phyloP scores from a whole-genome alignment of 345 rosid species.

The Sonneratia alba region DNA sequence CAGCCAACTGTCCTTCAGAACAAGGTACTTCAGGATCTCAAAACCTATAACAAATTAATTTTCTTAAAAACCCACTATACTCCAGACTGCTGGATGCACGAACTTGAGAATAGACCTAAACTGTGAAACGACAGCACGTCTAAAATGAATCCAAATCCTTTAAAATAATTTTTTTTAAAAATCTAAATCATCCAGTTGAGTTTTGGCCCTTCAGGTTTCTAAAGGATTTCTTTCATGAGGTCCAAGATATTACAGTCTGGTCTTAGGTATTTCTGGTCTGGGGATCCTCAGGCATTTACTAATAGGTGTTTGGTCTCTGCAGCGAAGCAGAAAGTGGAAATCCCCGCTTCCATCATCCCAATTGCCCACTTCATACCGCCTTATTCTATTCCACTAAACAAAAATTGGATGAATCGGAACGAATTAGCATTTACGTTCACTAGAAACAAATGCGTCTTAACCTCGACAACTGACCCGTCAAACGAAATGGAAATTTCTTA shows the following conservation, averaged over 20 bases:
- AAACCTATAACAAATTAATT: background rate
- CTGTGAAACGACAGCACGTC: background rate
- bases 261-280: background rate
- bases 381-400: background rate
- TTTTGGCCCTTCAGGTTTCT: background rate
- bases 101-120: background rate
- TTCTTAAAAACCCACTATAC: background rate
- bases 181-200: background rate
- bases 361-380: background rate
- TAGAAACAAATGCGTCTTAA: background rate
- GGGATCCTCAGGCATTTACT: background rate
- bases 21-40: background rate
- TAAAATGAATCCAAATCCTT: background rate
- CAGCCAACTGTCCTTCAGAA: background rate
- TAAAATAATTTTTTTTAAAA: background rate
- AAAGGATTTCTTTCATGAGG: background rate
- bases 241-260: background rate
- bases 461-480: background rate
- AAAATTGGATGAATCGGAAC: background rate
- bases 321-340: background rate
- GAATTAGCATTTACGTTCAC: background rate
- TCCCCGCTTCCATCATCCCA: background rate
- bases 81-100: background rate
- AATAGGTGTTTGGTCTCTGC: background rate
- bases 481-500: background rate